A percentile compares a stretch with the other conserved stretches of the same genome.
phyloP scores from a whole-genome alignment of 768 basidiomycete species.

The Termitomyces sp. region DNA sequence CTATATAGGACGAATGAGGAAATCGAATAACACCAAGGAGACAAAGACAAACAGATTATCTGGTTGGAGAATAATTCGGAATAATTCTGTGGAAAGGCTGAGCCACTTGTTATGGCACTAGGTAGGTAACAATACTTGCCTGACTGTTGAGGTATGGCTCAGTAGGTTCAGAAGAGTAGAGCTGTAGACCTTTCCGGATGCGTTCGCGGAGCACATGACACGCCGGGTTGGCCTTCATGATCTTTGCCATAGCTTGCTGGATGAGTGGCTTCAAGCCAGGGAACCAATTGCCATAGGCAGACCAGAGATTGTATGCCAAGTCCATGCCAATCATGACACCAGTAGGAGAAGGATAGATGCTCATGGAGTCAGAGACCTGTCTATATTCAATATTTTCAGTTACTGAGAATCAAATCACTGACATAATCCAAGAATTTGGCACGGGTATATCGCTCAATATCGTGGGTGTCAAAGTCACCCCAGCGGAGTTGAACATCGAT shows the following conservation, averaged over 20 bases:
- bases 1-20: conserved; percentile 21
- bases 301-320: conserved; percentile 96
- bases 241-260: conserved; percentile 98
- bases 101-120: not conserved
- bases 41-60: conserved; percentile 68
- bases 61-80: conserved; percentile 97
- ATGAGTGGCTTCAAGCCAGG: conserved; percentile 97
- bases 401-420: conserved; percentile 19
- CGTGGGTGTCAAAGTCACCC: conserved; percentile 99
- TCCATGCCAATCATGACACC: conserved; percentile 99
- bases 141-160: conserved; percentile 99
- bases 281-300: conserved; percentile 99
- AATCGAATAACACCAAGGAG: not conserved
- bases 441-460: conserved; percentile 97
- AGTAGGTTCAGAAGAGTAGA: conserved; percentile 98
- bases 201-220: conserved; percentile 97
- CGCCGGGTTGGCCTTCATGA: conserved; percentile 99
- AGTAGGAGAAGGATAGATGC: conserved; percentile 98
- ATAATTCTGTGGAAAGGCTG: conserved; percentile 53
- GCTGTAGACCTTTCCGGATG: conserved; percentile 95
- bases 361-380: conserved; percentile 93
- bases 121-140: conserved; percentile 22
- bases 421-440: conserved; percentile 99
- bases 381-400: not conserved
- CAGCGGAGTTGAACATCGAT: conserved; percentile 92